Percentiles rank a stretch among this genome's conserved stretches.
Evolutionary conservation across 768 basidiomycete species (phyloP).

Genomic region (Termitomyces sp.): DNA sequence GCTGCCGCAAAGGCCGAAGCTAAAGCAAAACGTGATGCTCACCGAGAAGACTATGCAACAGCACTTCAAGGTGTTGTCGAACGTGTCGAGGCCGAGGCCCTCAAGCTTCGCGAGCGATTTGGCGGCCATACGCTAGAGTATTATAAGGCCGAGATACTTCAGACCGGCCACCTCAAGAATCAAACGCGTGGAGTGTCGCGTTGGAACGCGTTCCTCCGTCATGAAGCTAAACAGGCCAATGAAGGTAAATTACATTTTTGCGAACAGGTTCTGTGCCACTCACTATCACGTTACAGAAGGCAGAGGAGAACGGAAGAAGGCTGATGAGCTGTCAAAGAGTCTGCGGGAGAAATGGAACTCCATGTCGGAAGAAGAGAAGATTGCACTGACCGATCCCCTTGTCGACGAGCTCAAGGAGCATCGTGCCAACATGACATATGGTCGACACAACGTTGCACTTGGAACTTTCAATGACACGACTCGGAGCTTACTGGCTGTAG

Average conservation of each 20-base stretch:
- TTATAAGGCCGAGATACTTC: not conserved
- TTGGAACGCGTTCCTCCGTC: not conserved
- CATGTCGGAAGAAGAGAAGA: not conserved
- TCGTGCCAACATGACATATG: not conserved
- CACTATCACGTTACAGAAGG: not conserved
- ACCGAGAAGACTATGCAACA: not conserved
- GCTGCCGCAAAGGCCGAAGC: not conserved
- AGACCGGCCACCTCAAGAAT: not conserved
- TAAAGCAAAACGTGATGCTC: not conserved
- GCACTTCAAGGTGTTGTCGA: not conserved
- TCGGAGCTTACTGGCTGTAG: not conserved
- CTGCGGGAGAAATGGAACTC: not conserved
- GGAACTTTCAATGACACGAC: not conserved
- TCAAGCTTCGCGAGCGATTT: not conserved
- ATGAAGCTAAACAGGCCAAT: not conserved
- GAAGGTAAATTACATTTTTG: not conserved
- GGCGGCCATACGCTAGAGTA: not conserved
- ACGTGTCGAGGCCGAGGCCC: not conserved
- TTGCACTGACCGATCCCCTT: not conserved
- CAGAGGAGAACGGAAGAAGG: not conserved
- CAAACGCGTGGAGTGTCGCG: not conserved
- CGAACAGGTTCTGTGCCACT: not conserved
- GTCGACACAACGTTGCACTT: not conserved
- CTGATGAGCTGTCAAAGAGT: not conserved
- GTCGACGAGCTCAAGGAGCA: not conserved